Base-by-base conservation (phyloP, 495 filamentous ascomycete genomes). In the Penicillium turbatum region DNA sequence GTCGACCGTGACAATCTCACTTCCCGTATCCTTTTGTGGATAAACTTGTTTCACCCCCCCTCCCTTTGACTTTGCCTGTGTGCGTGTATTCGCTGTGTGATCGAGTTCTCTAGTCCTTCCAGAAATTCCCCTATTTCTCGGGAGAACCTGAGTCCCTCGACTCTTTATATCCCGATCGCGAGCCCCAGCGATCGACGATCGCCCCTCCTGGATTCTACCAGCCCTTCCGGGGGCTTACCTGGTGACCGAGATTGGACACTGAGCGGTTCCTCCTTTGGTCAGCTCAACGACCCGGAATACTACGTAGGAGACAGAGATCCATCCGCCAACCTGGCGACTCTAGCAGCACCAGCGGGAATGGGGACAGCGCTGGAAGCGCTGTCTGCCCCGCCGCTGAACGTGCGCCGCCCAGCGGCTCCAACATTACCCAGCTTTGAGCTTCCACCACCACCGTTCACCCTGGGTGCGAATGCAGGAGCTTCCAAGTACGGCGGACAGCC, bases 401-500 rank as follows among this genome's bases (percentile, higher is more conserved):
- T 78, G 41, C 77, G 86, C 39, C 79, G 85, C 51, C 77, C 82
- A 19, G 84, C 77, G 5, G 82, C 85, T 1, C 80, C 77, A 15
- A 75, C 75, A 43, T 73, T 88, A 35, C 82, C 84, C 41, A 74
- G 65, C 56, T 87, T 87, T 52, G 83, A 86, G 53, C 74, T 85
- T 13, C 84, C 84, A 26, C 76, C 79, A 1, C 80, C 81, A 10
- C 64, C 56, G 2, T 66, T 66, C 34, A 70, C 63, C n/a, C 65
- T 72, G 42, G 59, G 59, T 1, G 15, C 59, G 15, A 56, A 56
- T 1, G 21, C 59, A 27, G 54, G 59, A 24, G 43, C 69, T 1
- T 50, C 71, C 36, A 83, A 81, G 59, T 81, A 76, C 55, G 61
- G 68, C 0, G 60, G 65, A 40, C 62, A 61, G 31, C 63, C 66